Base-by-base conservation (phyloP, 345 rosid genomes). In the Sisymbrium altissimum region DNA sequence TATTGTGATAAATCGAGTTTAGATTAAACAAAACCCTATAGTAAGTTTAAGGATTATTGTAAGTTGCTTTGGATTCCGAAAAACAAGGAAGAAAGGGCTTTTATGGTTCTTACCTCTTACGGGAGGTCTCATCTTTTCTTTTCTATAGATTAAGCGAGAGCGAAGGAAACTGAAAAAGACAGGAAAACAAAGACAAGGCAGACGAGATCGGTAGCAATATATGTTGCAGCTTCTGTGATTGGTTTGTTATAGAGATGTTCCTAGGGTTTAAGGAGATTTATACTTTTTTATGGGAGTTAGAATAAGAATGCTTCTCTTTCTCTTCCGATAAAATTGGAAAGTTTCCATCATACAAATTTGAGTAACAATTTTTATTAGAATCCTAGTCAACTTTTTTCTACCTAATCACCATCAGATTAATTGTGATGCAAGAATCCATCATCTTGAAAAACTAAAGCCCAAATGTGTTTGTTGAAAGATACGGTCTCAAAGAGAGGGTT, bases 61-160 rank as follows among this genome's bases (percentile, higher is more conserved):
- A 1, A 2, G 39, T 66, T 38, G 36, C 10, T 36, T 4, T 4
- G 14, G 19, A 49, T 3, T 30, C 46, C 14, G 10, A 40, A 19
- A 17, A n/a, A 56, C 29, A 27, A 55, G 23, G 43, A 45, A 33
- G 18, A 70, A 68, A 29, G 33, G 40, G 2, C 40, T 60, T 36
- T 17, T 7, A 50, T 12, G 32, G 14, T 27, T 43, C 29, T 27
- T 27, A 73, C 77, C 64, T 43, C 55, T 64, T 29, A 53, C 7
- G 3, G 77, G 71, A 7, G 71, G 71, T 44, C 77, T 73, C 77
- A 73, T 73, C 36, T 33, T 6, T 1, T 33, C 36, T 33, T 32
- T 32, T 4, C 7, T 32, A n/a, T n/a, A n/a, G n/a, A 33, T 33
- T 6, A 7, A 33, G 36, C 9, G 36, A 46, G 13, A 46, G 25